Evolutionary conservation across 1,139 yeast species (phyloP), one percentile per base, ranked within the genome.

Genomic region (Wickerhamiella infanticola): DNA sequence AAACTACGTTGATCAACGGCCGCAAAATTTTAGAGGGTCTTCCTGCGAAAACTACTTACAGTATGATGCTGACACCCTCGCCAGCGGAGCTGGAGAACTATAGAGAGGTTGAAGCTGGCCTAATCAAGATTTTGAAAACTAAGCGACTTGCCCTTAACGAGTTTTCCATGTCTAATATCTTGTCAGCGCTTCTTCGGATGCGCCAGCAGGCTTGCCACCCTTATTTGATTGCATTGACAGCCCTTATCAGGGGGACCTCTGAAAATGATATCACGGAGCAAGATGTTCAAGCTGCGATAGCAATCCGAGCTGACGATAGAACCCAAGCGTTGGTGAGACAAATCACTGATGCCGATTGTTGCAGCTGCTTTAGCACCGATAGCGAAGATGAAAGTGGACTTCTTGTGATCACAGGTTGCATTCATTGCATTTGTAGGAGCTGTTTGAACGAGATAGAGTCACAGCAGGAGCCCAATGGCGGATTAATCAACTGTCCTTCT

Each of bases 171-270:
- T 72, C 81, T 4, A 73, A 73, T 48, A 78, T 85, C 47, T 72
- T 90, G 54, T 79, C 86, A 0, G 64, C 88, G 55, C 69, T 90
- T 49, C 65, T 88, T 42, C 71, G 97, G 45, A 68, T 90, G 55
- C 72, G 98, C 50, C 97, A 90, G 63, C 93, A 95, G 2, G 84
- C 96, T 59, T 79, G 88, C 55, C 97, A 90, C 62, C 76, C 79
- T 39, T 79, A 74, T 55, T 66, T 90, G 48, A 55, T 76, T 24
- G 66, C 79, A 35, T 72, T 75, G 33, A 50, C 55, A 11, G 33
- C 9, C 11, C 7, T 29, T 29, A 7, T 29, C 11, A 7, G 7
- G 3, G 33, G 11, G 7, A 29, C 9, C 9, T 11, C 33, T 11
- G 33, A 29, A 11, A 7, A 1, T 29, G 9, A 2, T 29, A 11